A percentile compares a stretch with the other conserved stretches of the same genome.
Evolutionary conservation across 73 alveolate species (phyloP).

Genomic region (Diophrys sp.): DNA sequence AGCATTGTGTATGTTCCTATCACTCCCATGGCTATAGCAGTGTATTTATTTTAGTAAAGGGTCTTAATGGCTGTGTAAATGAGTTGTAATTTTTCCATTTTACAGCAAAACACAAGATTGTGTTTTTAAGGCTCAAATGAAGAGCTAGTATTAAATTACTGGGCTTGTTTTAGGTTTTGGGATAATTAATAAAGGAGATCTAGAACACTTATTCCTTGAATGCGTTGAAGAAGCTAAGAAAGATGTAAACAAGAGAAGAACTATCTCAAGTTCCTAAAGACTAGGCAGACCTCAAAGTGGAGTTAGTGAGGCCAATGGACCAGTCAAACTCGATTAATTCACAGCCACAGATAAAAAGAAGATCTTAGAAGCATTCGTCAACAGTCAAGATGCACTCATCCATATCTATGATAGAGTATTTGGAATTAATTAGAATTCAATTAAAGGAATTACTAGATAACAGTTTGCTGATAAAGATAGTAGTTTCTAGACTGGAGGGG

Average conservation of each 20-base stretch:
- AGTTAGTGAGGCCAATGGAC: not conserved
- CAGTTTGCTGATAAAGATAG: not conserved
- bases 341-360: constrained; percentile 6
- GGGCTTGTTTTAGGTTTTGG: no score
- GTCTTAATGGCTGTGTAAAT: no score
- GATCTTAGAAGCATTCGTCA: not conserved
- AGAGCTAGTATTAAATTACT: no score
- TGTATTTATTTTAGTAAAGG: no score
- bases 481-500: not conserved
- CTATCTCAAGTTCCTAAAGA: not conserved
- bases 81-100: no score
- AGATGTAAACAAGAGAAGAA: constrained; percentile 1
- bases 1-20: no score
- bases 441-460: not conserved
- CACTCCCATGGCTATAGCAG: no score
- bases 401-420: not conserved
- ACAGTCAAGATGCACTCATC: not conserved
- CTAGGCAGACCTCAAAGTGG: not conserved
- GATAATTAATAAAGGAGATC: not conserved
- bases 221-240: constrained; percentile 10
- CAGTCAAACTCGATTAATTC: not conserved
- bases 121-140: no score
- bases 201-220: constrained; percentile 5
- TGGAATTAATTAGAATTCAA: not conserved
- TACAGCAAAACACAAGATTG: no score